Percentiles rank a stretch among this genome's conserved stretches.
phyloP scores from a whole-genome alignment of 805 yeast genomes.

The Candida loeiensis region DNA sequence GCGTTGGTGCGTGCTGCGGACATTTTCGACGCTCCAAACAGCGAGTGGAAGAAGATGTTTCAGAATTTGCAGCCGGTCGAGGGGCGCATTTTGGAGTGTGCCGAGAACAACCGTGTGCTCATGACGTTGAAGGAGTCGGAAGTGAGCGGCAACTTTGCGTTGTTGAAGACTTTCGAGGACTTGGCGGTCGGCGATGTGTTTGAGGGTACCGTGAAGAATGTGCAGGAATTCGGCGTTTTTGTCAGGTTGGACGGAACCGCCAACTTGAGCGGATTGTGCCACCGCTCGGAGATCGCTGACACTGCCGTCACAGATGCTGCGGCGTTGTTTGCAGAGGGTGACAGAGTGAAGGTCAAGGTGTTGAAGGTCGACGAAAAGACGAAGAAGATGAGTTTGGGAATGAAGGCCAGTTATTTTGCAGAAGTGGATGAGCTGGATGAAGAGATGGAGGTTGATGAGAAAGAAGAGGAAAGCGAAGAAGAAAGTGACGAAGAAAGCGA shows the following conservation, averaged over 20 bases:
- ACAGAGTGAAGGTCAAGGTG: slow-evolving; percentile 81
- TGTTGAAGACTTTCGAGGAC: slow-evolving; percentile 61
- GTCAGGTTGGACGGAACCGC: slow-evolving; percentile 73
- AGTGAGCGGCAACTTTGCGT: slow-evolving; percentile 63
- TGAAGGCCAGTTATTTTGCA: slow-evolving; percentile 88
- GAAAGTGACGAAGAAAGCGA: slow-evolving; percentile 24
- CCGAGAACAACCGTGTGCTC: slow-evolving; percentile 60
- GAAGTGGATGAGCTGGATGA: slow-evolving; percentile 33
- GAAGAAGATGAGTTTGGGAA: slow-evolving; percentile 79
- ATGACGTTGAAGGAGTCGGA: slow-evolving; percentile 80
- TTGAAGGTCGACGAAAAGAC: slow-evolving; percentile 59
- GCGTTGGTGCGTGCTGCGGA: slow-evolving; percentile 82
- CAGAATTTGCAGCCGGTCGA: slow-evolving; percentile 65
- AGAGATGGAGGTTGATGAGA: slow-evolving; percentile 15
- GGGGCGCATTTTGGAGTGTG: slow-evolving; percentile 68
- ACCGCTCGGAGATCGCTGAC: slow-evolving; percentile 79
- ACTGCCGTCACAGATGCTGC: slow-evolving; percentile 54
- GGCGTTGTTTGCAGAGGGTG: slow-evolving; percentile 81
- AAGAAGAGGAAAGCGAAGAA: slow-evolving; percentile 17
- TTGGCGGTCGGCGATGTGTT: slow-evolving; percentile 64
- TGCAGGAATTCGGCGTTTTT: slow-evolving; percentile 88
- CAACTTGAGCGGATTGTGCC: slow-evolving; percentile 82
- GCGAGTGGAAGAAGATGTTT: slow-evolving; percentile 84
- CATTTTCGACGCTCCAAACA: slow-evolving; percentile 73
- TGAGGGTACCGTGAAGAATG: slow-evolving; percentile 75